phyloP scores from a whole-genome alignment of 2,329 filamentous ascomycete genomes.

The Hypoxylon sp. region DNA sequence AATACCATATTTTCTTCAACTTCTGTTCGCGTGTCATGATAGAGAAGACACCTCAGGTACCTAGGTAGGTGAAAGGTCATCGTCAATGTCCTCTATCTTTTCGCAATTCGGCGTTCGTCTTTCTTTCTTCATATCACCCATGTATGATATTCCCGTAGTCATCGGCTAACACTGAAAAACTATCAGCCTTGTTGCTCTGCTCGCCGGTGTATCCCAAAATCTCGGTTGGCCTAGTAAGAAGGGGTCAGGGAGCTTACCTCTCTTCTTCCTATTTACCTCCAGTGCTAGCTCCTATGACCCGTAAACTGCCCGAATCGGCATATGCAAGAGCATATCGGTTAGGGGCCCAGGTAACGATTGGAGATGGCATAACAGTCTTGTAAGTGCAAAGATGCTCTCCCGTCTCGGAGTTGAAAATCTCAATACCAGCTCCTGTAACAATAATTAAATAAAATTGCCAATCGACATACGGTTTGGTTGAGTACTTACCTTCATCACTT shows the following conservation, averaged over 20 bases:
- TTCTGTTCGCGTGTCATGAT: too few relatives aligned
- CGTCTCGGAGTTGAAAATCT: conserved; percentile 76
- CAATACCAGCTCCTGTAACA: conserved; percentile 65
- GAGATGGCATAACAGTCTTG: conserved; percentile 71
- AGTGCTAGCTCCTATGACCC: conserved; percentile 70
- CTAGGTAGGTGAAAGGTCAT: too few relatives aligned
- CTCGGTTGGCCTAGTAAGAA: too few relatives aligned
- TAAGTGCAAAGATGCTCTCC: conserved; percentile 77
- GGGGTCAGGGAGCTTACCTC: conserved; percentile 2
- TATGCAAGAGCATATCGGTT: conserved; percentile 78
- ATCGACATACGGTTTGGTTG: conserved; percentile 4
- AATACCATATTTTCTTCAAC: too few relatives aligned
- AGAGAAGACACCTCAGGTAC: too few relatives aligned
- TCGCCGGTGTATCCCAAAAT: too few relatives aligned
- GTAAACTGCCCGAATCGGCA: conserved; percentile 72
- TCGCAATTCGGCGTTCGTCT: too few relatives aligned
- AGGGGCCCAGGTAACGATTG: conserved; percentile 79
- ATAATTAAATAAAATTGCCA: conserved; percentile 16
- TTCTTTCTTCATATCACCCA: too few relatives aligned
- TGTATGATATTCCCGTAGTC: too few relatives aligned
- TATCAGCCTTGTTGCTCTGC: too few relatives aligned
- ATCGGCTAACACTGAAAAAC: too few relatives aligned
- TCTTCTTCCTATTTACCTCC: conserved; percentile 52
- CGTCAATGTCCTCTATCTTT: too few relatives aligned
- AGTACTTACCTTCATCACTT: conserved; percentile 70